A percentile compares a stretch with the other conserved stretches of the same genome.
These are phyloP conservation scores for Mycena leptocephala DNA, from an alignment of 768 basidiomycete genomes.

Conservation along the genomic window DNA sequence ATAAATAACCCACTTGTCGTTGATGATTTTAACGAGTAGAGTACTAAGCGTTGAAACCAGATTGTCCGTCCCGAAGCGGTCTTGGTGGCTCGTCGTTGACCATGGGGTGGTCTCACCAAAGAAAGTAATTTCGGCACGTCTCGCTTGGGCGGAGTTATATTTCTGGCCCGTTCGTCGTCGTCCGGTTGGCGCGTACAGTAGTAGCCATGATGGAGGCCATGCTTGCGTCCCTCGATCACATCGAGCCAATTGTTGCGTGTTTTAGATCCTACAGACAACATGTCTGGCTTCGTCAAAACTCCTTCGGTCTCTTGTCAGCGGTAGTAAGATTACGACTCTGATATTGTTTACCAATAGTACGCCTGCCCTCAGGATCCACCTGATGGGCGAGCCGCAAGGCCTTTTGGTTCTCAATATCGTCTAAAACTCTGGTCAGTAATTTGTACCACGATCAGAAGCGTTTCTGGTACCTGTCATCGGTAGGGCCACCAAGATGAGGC, in stretches of 20 bases:
- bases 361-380: conserved; percentile 61
- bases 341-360: conserved; percentile 65
- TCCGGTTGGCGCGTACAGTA: conserved; percentile 62
- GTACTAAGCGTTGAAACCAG: conserved; percentile 53
- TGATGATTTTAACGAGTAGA: conserved; percentile 55
- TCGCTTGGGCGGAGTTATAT: conserved; percentile 49
- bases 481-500: conserved; percentile 68
- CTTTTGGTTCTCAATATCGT: conserved; percentile 74
- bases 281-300: conserved; percentile 72
- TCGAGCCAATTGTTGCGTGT: conserved; percentile 59
- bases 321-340: neutral
- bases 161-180: conserved; percentile 51
- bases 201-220: conserved; percentile 59
- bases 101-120: conserved; percentile 56
- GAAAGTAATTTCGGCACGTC: conserved; percentile 53
- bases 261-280: conserved; percentile 56
- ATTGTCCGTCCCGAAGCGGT: conserved; percentile 55
- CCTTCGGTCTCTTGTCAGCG: conserved; percentile 47
- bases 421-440: conserved; percentile 44
- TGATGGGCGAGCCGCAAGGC: conserved; percentile 64
- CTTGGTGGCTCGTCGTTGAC: conserved; percentile 41
- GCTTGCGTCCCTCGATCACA: conserved; percentile 56
- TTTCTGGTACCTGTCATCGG: conserved; percentile 66
- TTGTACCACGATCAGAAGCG: neutral
- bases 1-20: conserved; percentile 21